A percentile compares a stretch with the other conserved stretches of the same genome.
phyloP scores from a whole-genome alignment of 805 yeast species.

The Metschnikowia reukaufii region DNA sequence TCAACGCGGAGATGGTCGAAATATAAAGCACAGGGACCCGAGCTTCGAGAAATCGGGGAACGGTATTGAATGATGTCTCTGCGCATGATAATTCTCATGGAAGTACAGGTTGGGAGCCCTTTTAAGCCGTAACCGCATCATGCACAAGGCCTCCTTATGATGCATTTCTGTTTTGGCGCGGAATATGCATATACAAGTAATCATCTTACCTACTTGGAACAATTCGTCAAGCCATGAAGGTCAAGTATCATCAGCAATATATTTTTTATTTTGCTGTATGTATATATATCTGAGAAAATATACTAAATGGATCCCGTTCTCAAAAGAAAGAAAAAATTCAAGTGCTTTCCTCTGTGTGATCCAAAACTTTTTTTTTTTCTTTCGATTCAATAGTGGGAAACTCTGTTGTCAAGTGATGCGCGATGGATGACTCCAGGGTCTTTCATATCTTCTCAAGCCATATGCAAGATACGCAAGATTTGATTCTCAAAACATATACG shows the following conservation, averaged over 20 bases:
- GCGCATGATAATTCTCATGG: constrained; percentile 4
- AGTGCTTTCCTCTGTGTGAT: too few relatives aligned
- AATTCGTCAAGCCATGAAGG: too few relatives aligned
- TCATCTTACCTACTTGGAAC: background rate
- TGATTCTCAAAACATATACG: background rate
- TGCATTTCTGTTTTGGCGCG: background rate
- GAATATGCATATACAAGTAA: background rate
- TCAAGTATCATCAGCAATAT: too few relatives aligned
- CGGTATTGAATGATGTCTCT: background rate
- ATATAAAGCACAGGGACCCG: background rate
- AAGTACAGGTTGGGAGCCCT: constrained; percentile 6
- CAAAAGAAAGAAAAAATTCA: background rate
- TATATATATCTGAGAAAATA: too few relatives aligned
- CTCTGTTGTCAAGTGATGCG: constrained; percentile 5
- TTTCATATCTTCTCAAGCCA: background rate
- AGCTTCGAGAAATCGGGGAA: background rate
- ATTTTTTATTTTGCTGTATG: too few relatives aligned
- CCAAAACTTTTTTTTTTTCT: background rate
- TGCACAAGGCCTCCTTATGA: background rate
- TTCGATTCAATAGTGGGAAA: background rate
- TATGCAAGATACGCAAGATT: constrained; percentile 3
- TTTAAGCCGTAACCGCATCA: constrained; percentile 4
- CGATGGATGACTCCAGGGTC: constrained; percentile 3
- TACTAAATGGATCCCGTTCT: too few relatives aligned
- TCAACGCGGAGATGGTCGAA: background rate